Evolutionary conservation across 78 protist genomes (phyloP), one percentile per base, ranked within the genome.

Genomic region (Speleostelium caveatum): DNA sequence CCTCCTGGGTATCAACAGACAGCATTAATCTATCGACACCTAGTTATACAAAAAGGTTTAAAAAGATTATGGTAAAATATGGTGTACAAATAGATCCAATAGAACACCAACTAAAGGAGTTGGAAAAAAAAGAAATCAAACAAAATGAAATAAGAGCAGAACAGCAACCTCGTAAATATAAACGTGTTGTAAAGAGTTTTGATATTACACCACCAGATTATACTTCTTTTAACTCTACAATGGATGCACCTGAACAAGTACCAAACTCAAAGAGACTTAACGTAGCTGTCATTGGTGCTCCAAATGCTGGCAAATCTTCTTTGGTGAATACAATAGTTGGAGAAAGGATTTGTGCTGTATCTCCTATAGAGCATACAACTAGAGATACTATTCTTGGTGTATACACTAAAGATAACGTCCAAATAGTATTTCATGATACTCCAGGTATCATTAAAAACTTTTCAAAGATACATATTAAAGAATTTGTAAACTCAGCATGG

Each of bases 261-360:
- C 59, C 49, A 12, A 49, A 73, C 33, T 30, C 72, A 32, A 74
- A 74, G 62, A 60, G 6, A 69, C 60, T 87, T 21, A 68, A 77
- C 66, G 92, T 85, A 0, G 89, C 95, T 12, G 69, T 92, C 5
- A 74, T 92, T 72, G 95, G 95, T 14, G 89, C 87, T 39, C 95
- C 95, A 21, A 92, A 92, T 71, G 89, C 95, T 6, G 95, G 95
- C 19, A 92, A 92, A 67, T 92, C 95, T 45, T 66, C 95, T 2
- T 73, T 92, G 56, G 73, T 92, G 39, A 92, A 92, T 42, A n/a
- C 85, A 6, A 36, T 92, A 2, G 53, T 92, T 6, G 88, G 89
- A 24, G 85, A 80, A 24, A 92, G 85, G 67, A 53, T 85, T 4
- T 75, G 90, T 65, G 87, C 87, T 1, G 87, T 77, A 10, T 73